Evolutionary conservation across 768 basidiomycete species (phyloP), one percentile per base, ranked within the genome.

Genomic region (Rhodotorula kratochvilovae): DNA sequence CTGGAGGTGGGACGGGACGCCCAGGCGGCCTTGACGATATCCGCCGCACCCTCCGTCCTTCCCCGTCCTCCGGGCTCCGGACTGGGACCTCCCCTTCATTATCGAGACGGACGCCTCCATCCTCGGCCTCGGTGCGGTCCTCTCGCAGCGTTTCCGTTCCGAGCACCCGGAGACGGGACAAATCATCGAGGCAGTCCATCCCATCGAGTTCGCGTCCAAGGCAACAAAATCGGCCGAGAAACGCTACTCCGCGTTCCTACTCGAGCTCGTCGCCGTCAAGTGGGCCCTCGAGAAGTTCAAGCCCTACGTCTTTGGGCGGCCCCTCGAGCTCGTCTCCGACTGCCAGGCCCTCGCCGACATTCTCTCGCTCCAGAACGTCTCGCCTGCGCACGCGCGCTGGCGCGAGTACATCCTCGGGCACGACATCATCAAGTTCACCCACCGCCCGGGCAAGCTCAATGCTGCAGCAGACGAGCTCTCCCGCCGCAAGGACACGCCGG

Each of bases 181-280:
- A 19, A 36, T 39, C 1, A 35, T 57, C 35, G 19, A 29, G 16
- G 33, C 23, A 1, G 33, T 33, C 11, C 56, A 57, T 35, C 56
- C 56, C 19, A 39, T 57, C 35, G 19, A 29, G 29, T 57, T 33
- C 56, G 33, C 33, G 7, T 57, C 56, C 19, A 35, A 33, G 5
- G 56, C 19, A 11, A 57, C 56, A 15, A 57, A 57, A 21, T 15
- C 29, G 36, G 11, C 56, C 33, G 56, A 57, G 56, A 57, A 57
- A 35, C 33, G 33, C 56, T 57, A 57, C 33, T 25, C 56, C 2
- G 56, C 56, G 33, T 57, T 57, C 56, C 56, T 57, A 0, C 56
- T 57, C 56, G 56, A 57, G 56, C 56, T 57, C 35, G 56, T 57
- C 35, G 31, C 33, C 23, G 56, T 57, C 35, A 57, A 57, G 35